These are phyloP conservation scores for Calonectria hawksworthii DNA, from an alignment of 2,329 filamentous ascomycete species.

Conservation along the genomic window DNA sequence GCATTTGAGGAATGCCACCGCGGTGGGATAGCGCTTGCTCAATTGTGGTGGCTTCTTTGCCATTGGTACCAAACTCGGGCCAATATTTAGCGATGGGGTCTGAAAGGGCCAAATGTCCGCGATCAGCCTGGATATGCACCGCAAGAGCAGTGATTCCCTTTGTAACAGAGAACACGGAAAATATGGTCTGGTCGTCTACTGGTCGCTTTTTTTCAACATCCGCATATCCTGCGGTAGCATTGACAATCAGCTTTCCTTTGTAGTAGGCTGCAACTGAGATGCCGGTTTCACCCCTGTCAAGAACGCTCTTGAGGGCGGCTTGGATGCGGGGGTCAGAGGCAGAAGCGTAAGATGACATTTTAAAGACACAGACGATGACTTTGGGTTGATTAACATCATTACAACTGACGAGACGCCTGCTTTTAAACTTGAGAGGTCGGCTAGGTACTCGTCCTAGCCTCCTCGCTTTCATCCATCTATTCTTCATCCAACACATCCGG, in stretches of 20 bases:
- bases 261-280: neutral
- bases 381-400: neutral
- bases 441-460: neutral
- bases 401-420: too few relatives aligned
- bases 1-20: conserved; percentile 29
- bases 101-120: neutral
- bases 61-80: conserved; percentile 32
- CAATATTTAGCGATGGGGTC: conserved; percentile 29
- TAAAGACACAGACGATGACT: neutral
- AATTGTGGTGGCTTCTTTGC: conserved; percentile 27
- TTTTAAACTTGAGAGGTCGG: neutral
- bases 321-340: neutral
- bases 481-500: neutral
- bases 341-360: neutral
- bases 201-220: neutral
- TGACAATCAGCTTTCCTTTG: neutral
- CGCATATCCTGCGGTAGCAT: neutral
- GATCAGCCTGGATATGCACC: neutral
- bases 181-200: neutral
- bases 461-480: neutral
- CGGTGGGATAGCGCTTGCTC: conserved; percentile 18
- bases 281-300: neutral
- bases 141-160: neutral
- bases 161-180: neutral
- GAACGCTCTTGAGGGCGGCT: neutral